phyloP scores from a whole-genome alignment of 1,284 basidiomycete species.

The Rhodotorula sp. region DNA sequence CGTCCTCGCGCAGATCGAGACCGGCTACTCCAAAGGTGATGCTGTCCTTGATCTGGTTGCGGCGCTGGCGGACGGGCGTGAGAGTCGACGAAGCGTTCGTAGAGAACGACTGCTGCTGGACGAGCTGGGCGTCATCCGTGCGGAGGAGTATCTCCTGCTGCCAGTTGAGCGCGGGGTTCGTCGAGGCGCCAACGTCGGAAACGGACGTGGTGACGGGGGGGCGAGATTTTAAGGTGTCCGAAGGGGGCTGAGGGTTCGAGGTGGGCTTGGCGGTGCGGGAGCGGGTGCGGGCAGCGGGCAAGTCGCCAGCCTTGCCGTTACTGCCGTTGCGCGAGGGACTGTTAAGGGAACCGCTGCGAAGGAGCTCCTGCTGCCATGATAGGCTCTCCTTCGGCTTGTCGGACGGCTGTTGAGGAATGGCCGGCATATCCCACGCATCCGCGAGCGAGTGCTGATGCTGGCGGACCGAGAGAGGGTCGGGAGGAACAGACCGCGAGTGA shows the following conservation, averaged over 20 bases:
- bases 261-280: slow-evolving; percentile 9
- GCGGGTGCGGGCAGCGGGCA: slow-evolving; percentile 1
- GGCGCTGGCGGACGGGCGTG: slow-evolving; percentile 25
- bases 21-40: slow-evolving; percentile 32
- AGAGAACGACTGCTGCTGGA: slow-evolving; percentile 1
- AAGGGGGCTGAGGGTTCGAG: neutral
- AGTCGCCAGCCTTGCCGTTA: neutral
- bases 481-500: slow-evolving; percentile 17
- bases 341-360: slow-evolving; percentile 11
- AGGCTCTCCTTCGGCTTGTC: slow-evolving; percentile 20
- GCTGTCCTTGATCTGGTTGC: slow-evolving; percentile 27
- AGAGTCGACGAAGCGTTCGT: neutral
- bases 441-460: slow-evolving; percentile 2
- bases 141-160: slow-evolving; percentile 35
- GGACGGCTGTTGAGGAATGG: neutral
- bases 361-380: slow-evolving; percentile 38
- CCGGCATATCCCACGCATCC: slow-evolving; percentile 38
- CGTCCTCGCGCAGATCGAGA: slow-evolving; percentile 12
- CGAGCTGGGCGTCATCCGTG: slow-evolving; percentile 6
- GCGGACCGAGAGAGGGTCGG: neutral
- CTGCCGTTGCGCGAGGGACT: neutral
- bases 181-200: slow-evolving; percentile 5
- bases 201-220: slow-evolving; percentile 11
- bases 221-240: slow-evolving; percentile 5
- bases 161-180: slow-evolving; percentile 27